Percentiles rank a stretch among this genome's conserved stretches.
Conservation (phyloP, 306 rosid genomes). For the Medicago lupulina region DNA sequence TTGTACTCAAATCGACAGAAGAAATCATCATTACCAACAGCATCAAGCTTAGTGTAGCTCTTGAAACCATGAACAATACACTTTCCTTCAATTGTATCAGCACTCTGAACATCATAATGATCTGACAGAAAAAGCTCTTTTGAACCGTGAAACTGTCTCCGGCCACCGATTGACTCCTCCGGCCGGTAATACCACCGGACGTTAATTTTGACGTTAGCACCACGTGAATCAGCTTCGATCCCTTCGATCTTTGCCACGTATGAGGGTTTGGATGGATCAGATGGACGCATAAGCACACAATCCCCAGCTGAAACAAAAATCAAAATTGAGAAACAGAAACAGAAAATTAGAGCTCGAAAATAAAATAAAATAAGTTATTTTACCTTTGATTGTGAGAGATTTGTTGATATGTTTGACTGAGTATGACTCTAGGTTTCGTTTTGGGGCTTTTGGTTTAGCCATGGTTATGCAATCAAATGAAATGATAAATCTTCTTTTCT, state of each 20-base stretch:
- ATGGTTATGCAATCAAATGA: constrained; percentile 71
- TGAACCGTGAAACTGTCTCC: constrained; percentile 96
- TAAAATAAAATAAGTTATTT: neutral
- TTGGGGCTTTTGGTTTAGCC: constrained; percentile 89
- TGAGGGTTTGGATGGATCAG: constrained; percentile 82
- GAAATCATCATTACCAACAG: constrained; percentile 97
- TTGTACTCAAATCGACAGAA: constrained; percentile 98
- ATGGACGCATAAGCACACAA: constrained; percentile 91
- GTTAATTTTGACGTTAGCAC: constrained; percentile 85
- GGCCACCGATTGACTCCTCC: constrained; percentile 98
- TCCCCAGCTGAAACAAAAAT: constrained; percentile 65
- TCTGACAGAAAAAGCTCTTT: constrained; percentile 96
- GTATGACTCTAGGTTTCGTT: constrained; percentile 94
- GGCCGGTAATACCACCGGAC: constrained; percentile 99
- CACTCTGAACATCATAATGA: constrained; percentile 89
- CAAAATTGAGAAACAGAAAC: neutral
- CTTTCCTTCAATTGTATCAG: constrained; percentile 89
- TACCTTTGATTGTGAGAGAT: constrained; percentile 73
- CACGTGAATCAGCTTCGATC: constrained; percentile 95
- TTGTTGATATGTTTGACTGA: constrained; percentile 87
- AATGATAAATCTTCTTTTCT: neutral
- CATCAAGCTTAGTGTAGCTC: constrained; percentile 95
- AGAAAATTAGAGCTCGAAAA: neutral
- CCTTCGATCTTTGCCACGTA: constrained; percentile 93
- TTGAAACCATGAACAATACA: constrained; percentile 92